Evolutionary conservation across 2,329 filamentous ascomycete genomes (phyloP), one percentile per base, ranked within the genome.

Genomic region (Xylariales sp.): DNA sequence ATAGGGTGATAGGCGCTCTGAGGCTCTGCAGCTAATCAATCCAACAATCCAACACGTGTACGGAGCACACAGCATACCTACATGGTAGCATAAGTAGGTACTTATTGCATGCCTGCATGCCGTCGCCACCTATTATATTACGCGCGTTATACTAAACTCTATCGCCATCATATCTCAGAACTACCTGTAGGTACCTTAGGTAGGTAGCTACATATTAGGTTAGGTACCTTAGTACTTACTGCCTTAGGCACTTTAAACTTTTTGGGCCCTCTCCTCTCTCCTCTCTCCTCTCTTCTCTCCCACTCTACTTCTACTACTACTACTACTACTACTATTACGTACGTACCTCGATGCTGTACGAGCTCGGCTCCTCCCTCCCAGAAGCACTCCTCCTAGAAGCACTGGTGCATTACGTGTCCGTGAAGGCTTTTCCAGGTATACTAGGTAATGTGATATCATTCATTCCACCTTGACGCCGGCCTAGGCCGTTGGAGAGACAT

Each of bases 1-100:
- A 57, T 55, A 43, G 5, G 6, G 36, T 10, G 8, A 9, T 10
- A 8, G 6, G 36, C 50, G 49, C 50, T 45, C 61, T 64, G 65
- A 36, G 67, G 67, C 67, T 69, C 67, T 67, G 67, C 36, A 64
- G 18, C 63, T 23, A 23, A 23, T 23, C 23, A 23, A 23, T 23
- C 23, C 23, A 23, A 23, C 64, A 64, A 66, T 63, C 59, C 55
- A 36, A 46, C 63, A 65, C 49, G 43, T 55, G 54, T 39, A 61
- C 43, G 6, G 8, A 49, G 6, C 23, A 53, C 50, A 16, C 36
- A 16, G 16, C 55, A 45, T 45, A n/a, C n/a, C n/a, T n/a, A n/a
- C n/a, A n/a, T n/a, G n/a, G n/a, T n/a, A 9, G 23, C 23, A 23
- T 23, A 23, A 23, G 23, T 23, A 39, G 36, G 36, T 39, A 10